Evolutionary conservation across 768 basidiomycete genomes (phyloP).

Genomic region (Galerina sulciceps): DNA sequence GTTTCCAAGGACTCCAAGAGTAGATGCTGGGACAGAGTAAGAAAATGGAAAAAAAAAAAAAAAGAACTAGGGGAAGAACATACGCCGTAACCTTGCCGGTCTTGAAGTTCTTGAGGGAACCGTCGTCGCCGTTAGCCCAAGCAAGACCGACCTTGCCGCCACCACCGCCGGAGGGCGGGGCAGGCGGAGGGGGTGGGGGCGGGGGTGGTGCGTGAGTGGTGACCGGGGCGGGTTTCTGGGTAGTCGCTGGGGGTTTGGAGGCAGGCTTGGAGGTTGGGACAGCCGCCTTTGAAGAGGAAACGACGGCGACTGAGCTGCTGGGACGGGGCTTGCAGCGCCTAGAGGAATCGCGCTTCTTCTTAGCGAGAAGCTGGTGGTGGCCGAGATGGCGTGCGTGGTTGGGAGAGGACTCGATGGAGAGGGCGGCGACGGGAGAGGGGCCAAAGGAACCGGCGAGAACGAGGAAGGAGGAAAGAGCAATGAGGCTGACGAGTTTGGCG

Average conservation of each 20-base stretch:
- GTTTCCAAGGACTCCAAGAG: constrained; percentile 65
- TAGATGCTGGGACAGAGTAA: constrained; percentile 46
- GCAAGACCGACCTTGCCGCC: constrained; percentile 63
- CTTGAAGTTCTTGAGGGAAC: constrained; percentile 54
- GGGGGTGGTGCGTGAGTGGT: constrained; percentile 12
- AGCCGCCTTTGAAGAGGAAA: not conserved
- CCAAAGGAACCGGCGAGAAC: constrained; percentile 56
- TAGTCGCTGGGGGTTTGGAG: constrained; percentile 17
- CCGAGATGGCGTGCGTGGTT: constrained; percentile 47
- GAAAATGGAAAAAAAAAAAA: not conserved
- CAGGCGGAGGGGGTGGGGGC: constrained; percentile 16
- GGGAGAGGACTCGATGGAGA: constrained; percentile 44
- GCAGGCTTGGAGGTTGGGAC: constrained; percentile 10
- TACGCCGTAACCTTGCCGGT: constrained; percentile 48
- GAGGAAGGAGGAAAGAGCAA: constrained; percentile 63
- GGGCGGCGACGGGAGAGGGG: constrained; percentile 52
- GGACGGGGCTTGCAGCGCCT: constrained; percentile 65
- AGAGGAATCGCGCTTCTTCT: constrained; percentile 51
- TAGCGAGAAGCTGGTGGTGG: constrained; percentile 50
- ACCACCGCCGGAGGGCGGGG: constrained; percentile 13
- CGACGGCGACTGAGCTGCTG: constrained; percentile 23
- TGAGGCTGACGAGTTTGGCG: constrained; percentile 55
- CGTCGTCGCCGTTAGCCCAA: constrained; percentile 64
- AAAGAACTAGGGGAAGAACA: constrained; percentile 10
- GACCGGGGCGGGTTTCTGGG: constrained; percentile 17